A percentile compares a stretch with the other conserved stretches of the same genome.
These are phyloP conservation scores for Colletotrichum agaves DNA, from an alignment of 2,329 filamentous ascomycete species.

Conservation along the genomic window DNA sequence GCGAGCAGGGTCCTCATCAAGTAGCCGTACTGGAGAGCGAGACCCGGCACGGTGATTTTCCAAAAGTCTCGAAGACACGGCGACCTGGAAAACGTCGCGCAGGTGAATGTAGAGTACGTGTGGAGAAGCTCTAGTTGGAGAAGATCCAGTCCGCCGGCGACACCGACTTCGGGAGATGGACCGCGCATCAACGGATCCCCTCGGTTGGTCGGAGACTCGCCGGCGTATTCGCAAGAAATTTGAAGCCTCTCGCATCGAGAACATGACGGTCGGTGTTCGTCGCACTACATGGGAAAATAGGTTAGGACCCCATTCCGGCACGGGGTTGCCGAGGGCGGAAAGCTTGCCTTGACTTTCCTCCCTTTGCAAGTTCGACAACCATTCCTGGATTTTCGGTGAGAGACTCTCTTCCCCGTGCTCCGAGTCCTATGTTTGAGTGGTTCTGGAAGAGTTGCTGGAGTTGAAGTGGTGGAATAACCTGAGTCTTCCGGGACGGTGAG, in stretches of 20 bases:
- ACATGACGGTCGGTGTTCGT: conserved; percentile 17
- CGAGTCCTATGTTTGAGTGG: not conserved
- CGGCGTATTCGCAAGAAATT: conserved; percentile 1
- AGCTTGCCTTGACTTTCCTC: conserved; percentile 24
- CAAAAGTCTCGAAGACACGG: conserved; percentile 19
- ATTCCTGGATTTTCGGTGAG: not conserved
- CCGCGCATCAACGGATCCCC: rapidly evolving
- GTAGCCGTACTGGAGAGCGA: conserved; percentile 12
- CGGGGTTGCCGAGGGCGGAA: not conserved
- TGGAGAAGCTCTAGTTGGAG: conserved; percentile 26
- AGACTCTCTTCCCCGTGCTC: not conserved
- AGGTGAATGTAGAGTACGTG: conserved; percentile 14
- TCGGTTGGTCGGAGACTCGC: not conserved
- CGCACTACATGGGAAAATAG: not conserved
- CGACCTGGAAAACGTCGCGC: not conserved
- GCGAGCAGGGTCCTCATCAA: conserved; percentile 22
- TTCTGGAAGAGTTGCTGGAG: not conserved
- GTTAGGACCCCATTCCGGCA: not conserved
- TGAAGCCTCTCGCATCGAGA: conserved; percentile 7
- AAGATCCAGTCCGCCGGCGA: not conserved
- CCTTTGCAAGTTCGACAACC: not conserved
- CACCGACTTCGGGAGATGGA: not conserved
- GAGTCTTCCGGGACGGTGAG: conserved; percentile 1
- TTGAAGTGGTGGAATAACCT: conserved; percentile 1
- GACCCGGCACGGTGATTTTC: conserved; percentile 12